These are phyloP conservation scores for Epichloe sp. DNA, from an alignment of 2,329 filamentous ascomycete species.

Conservation along the genomic window DNA sequence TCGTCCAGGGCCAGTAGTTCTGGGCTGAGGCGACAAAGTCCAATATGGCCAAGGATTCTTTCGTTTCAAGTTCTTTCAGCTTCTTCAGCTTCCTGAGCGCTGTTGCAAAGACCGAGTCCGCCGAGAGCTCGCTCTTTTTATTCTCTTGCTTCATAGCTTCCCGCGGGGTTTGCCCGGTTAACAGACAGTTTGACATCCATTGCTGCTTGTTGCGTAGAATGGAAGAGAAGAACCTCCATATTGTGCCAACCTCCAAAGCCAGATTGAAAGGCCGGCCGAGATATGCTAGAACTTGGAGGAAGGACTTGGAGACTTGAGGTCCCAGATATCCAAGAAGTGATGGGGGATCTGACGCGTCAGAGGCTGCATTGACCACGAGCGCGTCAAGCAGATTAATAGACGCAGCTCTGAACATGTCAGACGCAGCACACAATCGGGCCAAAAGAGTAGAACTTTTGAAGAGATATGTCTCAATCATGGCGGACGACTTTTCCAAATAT, in stretches of 20 bases:
- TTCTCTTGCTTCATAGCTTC: slow-evolving; percentile 50
- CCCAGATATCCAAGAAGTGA: slow-evolving; percentile 87
- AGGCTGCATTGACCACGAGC: slow-evolving; percentile 57
- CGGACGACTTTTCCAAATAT: slow-evolving; percentile 47
- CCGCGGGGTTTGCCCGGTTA: slow-evolving; percentile 76
- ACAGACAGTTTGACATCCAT: slow-evolving; percentile 87
- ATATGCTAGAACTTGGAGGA: slow-evolving; percentile 64
- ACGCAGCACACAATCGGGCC: slow-evolving; percentile 60
- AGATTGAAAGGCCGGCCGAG: slow-evolving; percentile 65
- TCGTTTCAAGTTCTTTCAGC: slow-evolving; percentile 50
- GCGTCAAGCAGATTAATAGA: slow-evolving; percentile 59
- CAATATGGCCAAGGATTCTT: slow-evolving; percentile 60
- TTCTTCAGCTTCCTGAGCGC: slow-evolving; percentile 58
- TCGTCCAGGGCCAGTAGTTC: slow-evolving; percentile 93
- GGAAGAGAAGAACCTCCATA: slow-evolving; percentile 78
- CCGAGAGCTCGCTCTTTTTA: slow-evolving; percentile 34
- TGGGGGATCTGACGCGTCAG: slow-evolving; percentile 65
- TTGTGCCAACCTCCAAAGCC: slow-evolving; percentile 47
- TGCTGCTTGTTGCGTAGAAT: slow-evolving; percentile 85
- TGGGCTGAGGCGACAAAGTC: slow-evolving; percentile 81
- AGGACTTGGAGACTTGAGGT: slow-evolving; percentile 67
- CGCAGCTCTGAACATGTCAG: slow-evolving; percentile 51
- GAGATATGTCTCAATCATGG: slow-evolving; percentile 60
- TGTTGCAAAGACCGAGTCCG: slow-evolving; percentile 56
- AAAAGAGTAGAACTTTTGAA: slow-evolving; percentile 71